Base-by-base conservation (phyloP, 768 basidiomycete genomes). In the Mycena chlorophos region DNA sequence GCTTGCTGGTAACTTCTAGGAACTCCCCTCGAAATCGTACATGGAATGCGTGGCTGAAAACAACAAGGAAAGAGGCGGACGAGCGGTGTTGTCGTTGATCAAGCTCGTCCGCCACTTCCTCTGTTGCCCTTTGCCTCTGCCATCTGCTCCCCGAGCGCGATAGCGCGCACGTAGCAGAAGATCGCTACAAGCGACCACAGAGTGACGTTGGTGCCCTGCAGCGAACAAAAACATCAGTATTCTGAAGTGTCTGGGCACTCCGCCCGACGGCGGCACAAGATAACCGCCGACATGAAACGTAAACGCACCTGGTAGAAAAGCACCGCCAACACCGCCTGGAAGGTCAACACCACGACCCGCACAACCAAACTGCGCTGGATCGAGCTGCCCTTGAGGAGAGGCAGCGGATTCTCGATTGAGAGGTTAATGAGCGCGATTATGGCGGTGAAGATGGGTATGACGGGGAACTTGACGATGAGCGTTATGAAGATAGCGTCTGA, bases 181-280 rank as follows among this genome's bases (percentile, higher is more conserved):
- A 80, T 76, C 17, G 90, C 88, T 64, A 92, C 80, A 48, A 91
- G 65, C 22, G 89, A 91, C 79, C 85, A 97, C 48, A 95, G 70
- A 13, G 87, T 85, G 25, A 84, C 87, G 65, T 93, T 93, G 29
- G 89, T 89, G 39, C 92, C 93, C 91, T 94, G 40, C 26, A 20
- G 10, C 20, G 58, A 26, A 47, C 39, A 51, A 25, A 58, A 26
- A 47, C 39, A 51, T 57, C 46, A 57, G 30, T 46, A n/a, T n/a
- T n/a, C n/a, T n/a, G n/a, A n/a, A n/a, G n/a, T n/a, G n/a, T n/a
- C n/a, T n/a, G n/a, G n/a, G n/a, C n/a, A n/a, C n/a, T n/a, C n/a
- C n/a, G n/a, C n/a, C n/a, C n/a, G n/a, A n/a, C n/a, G n/a, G n/a
- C n/a, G n/a, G n/a, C n/a, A n/a, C n/a, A n/a, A n/a, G n/a, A n/a